These are phyloP conservation scores for Actinomucor elegans DNA, from an alignment of 371 early-diverging fungal species.

Conservation along the genomic window DNA sequence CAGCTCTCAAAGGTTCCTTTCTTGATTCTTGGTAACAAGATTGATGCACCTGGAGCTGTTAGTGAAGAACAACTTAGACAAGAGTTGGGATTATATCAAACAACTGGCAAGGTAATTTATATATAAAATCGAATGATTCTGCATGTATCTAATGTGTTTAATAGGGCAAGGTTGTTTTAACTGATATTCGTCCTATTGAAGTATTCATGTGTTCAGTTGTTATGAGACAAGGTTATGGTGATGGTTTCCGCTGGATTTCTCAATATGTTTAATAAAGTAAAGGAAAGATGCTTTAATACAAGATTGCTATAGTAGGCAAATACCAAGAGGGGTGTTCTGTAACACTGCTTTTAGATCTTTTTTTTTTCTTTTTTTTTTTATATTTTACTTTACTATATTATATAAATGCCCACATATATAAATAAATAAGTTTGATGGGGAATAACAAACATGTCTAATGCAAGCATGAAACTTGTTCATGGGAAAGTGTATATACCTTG, in stretches of 20 bases:
- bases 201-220: conserved; percentile 98
- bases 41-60: conserved; percentile 93
- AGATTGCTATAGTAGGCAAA: too few relatives aligned
- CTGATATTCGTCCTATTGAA: conserved; percentile 94
- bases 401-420: neutral
- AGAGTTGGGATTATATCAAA: conserved; percentile 89
- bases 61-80: conserved; percentile 91
- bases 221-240: conserved; percentile 97
- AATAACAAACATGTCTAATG: neutral
- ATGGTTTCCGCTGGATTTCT: conserved; percentile 94
- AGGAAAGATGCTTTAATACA: too few relatives aligned
- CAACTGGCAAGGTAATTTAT: conserved; percentile 94
- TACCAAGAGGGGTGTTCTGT: too few relatives aligned
- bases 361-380: too few relatives aligned
- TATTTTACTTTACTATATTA: too few relatives aligned
- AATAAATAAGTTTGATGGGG: neutral
- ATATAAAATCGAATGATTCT: neutral
- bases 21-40: conserved; percentile 97
- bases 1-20: conserved; percentile 91
- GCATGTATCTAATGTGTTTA: neutral
- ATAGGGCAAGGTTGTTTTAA: conserved; percentile 87
- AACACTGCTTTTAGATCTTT: too few relatives aligned
- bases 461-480: neutral
- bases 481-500: too few relatives aligned
- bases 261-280: conserved; percentile 76